Percentiles rank a stretch among this genome's conserved stretches.
These are phyloP conservation scores for Geranium rotundifolium DNA, from an alignment of 345 rosid species.

Conservation along the genomic window DNA sequence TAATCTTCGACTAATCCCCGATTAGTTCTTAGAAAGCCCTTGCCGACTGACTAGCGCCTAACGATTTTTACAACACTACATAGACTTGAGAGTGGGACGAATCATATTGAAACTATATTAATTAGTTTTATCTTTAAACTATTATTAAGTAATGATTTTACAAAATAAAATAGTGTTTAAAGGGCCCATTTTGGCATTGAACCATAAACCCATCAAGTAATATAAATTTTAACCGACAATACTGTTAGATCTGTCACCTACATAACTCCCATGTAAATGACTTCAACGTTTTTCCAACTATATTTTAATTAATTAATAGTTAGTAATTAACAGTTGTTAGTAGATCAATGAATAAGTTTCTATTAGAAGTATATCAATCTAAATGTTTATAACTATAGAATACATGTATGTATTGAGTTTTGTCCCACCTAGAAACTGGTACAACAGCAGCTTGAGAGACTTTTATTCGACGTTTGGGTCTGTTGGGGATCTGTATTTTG, in stretches of 20 bases:
- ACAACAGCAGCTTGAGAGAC: conserved; percentile 18
- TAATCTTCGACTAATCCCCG: too few relatives aligned
- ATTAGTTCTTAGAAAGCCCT: too few relatives aligned
- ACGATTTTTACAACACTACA: too few relatives aligned
- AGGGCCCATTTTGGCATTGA: too few relatives aligned
- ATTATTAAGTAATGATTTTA: too few relatives aligned
- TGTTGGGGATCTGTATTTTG: conserved; percentile 21
- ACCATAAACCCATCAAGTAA: background rate
- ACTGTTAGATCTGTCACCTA: conserved; percentile 31
- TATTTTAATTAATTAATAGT: conserved; percentile 4
- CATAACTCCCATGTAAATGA: conserved; percentile 31
- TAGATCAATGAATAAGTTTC: conserved; percentile 15
- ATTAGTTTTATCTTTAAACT: too few relatives aligned
- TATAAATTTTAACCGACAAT: conserved; percentile 9
- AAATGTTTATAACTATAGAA: too few relatives aligned
- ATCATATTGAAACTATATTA: too few relatives aligned
- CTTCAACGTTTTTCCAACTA: conserved; percentile 8
- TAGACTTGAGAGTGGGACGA: too few relatives aligned
- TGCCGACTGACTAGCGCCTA: too few relatives aligned
- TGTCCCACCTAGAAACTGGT: conserved; percentile 30
- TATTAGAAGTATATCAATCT: background rate
- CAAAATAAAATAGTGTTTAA: too few relatives aligned
- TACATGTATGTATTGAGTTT: conserved; percentile 42
- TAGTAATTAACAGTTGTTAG: conserved; percentile 13
- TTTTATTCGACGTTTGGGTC: conserved; percentile 26